These are phyloP conservation scores for Termitomyces sp. DNA, from an alignment of 768 basidiomycete genomes.

Conservation along the genomic window DNA sequence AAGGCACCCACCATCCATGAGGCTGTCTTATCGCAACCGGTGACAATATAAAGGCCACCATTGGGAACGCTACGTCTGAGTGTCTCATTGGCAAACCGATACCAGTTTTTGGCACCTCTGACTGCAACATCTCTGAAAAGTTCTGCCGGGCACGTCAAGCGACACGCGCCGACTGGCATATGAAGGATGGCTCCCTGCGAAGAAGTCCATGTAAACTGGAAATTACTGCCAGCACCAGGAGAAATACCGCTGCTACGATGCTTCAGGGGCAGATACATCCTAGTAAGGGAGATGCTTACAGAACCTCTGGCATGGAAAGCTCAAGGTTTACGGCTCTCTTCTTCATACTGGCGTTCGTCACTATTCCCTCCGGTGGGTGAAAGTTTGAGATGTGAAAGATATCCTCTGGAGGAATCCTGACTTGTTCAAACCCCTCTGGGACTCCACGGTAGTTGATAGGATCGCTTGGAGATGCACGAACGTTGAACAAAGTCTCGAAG, in stretches of 20 bases:
- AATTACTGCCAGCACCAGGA: slow-evolving; percentile 1
- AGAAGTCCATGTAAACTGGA: slow-evolving; percentile 11
- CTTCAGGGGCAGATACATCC: not conserved
- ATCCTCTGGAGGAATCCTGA: slow-evolving; percentile 9
- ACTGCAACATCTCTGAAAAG: slow-evolving; percentile 7
- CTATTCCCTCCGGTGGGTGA: not conserved
- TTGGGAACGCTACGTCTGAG: slow-evolving; percentile 11
- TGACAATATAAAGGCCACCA: slow-evolving; percentile 16
- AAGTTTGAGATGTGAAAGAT: slow-evolving; percentile 9
- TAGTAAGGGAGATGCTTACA: not conserved
- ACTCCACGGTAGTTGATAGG: slow-evolving; percentile 13
- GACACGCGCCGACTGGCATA: slow-evolving; percentile 9
- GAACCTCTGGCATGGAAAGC: slow-evolving; percentile 5
- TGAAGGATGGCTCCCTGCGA: slow-evolving; percentile 11
- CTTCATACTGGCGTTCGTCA: slow-evolving; percentile 6
- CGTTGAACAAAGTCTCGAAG: slow-evolving; percentile 17
- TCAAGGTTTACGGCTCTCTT: slow-evolving; percentile 3
- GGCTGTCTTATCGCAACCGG: slow-evolving; percentile 15
- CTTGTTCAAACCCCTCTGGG: slow-evolving; percentile 10
- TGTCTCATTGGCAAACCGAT: slow-evolving; percentile 7
- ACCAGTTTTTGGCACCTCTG: slow-evolving; percentile 9
- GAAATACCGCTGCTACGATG: not conserved
- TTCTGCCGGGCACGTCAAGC: slow-evolving; percentile 6
- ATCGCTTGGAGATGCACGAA: slow-evolving; percentile 11
- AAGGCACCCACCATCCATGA: slow-evolving; percentile 14